Evolutionary conservation across 192 early-diverging fungal species (phyloP), one percentile per base, ranked within the genome.

Genomic region (Kickxella alabastrina): DNA sequence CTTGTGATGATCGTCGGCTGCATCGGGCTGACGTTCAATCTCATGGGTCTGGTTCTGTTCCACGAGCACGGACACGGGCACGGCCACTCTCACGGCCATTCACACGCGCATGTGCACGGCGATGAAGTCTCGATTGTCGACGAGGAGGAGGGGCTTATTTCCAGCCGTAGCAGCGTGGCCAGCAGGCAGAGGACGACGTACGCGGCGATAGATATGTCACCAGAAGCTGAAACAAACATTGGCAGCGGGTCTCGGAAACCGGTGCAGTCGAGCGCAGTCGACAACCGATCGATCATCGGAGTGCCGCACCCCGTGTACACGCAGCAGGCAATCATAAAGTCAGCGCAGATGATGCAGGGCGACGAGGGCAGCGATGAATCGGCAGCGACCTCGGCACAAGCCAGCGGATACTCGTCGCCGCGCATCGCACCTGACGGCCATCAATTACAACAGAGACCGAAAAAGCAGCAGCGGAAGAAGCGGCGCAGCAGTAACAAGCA

Each of bases 31-130:
- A 43, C 54, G 5, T 76, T 85, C 40, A 97, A 97, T 68, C 49
- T 92, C 22, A 34, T 93, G 35, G 92, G 92, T 1, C 65, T 94
- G 41, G 59, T 87, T 15, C 57, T 96, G 42, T 93, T 94, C 67
- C 86, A 90, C 49, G 89, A 72, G 27, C 84, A 87, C 58, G 68
- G 68, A 2, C 85, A 89, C 48, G 66, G 57, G 22, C 83, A 86
- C 43, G 58, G 73, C 22, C 85, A 89, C 39, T 45, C 60, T 14
- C 76, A 82, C 26, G 52, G 57, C 3, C 68, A 86, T 43, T 56
- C 71, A 17, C 85, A 89, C 39, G 46, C 59, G 12, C 76, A 82
- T 29, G 55, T 57, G 5, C 68, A 71, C 36, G 57, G 32, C 39
- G 65, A 75, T 43, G 65, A 75, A n/a, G 74, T 62, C 40, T 53